Base-by-base conservation (phyloP, 768 basidiomycete genomes). In the Strobilomyces echinocephalus region DNA sequence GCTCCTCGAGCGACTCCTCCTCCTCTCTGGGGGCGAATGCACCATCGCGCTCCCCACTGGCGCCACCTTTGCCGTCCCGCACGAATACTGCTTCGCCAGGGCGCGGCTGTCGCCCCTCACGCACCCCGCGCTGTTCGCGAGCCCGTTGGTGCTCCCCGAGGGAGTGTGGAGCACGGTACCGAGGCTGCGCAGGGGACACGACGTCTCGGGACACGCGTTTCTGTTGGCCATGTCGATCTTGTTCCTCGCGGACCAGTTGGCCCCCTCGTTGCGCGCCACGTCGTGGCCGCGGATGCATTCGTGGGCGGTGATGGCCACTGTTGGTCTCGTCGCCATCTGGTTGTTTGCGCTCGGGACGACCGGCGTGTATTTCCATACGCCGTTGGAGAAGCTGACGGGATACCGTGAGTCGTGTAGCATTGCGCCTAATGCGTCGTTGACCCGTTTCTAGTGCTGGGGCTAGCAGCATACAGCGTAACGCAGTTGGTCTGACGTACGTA, bases 161-260 rank as follows among this genome's bases (percentile, higher is more conserved):
- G 45, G 44, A 2, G 75, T 72, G 14, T 85, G 79, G 79, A 67
- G 64, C 28, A 69, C 65, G 1, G 72, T 71, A 0, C 90, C 93
- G 9, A 73, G 87, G 28, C 72, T 95, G 57, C 78, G 82, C 49
- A 79, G 76, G 39, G 95, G 95, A 0, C 93, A 97, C 66, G 95
- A 98, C 62, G 82, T 97, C 14, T 95, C 92, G 0, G 95, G 95
- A 8, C 95, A 97, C 65, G 76, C 93, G 30, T 97, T 97, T 74
- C 78, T 98, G 56, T 78, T 97, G 58, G 87, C 87, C 3, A 80
- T 95, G 74, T 76, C 85, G 14, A 73, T 79, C 14, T 74, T 95
- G 24, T 88, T 97, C 68, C 78, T 97, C 39, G 77, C 81, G 9
- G 84, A 91, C 64, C 88, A 93, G 68, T 68, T 95, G 31, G 72